A percentile compares a stretch with the other conserved stretches of the same genome.
These are phyloP conservation scores for Macrophomina phaseolina DNA, from an alignment of 2,329 filamentous ascomycete species.

Conservation along the genomic window DNA sequence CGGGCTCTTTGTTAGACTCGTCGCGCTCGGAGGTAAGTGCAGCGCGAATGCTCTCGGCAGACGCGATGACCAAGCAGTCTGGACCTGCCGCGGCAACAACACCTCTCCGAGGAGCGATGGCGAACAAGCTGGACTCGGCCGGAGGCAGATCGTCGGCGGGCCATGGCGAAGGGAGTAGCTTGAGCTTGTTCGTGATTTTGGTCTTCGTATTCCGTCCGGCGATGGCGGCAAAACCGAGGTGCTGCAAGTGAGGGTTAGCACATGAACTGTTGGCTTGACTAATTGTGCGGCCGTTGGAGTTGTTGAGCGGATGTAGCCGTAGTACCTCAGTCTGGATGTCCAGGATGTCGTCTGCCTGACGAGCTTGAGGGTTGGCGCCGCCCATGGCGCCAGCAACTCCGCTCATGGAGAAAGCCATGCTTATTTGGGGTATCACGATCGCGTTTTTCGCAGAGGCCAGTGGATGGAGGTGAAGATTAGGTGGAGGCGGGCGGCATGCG, in stretches of 20 bases:
- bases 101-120: constrained; percentile 78
- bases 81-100: constrained; percentile 84
- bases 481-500: constrained; percentile 1
- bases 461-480: background rate
- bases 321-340: constrained; percentile 82
- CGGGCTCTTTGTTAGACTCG: constrained; percentile 60
- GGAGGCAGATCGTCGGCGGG: constrained; percentile 70
- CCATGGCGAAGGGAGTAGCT: constrained; percentile 79
- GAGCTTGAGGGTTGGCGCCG: constrained; percentile 47
- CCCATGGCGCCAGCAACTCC: constrained; percentile 49
- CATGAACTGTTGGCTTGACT: background rate
- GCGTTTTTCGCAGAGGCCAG: background rate
- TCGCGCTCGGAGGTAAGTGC: constrained; percentile 85
- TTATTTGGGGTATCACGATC: constrained; percentile 31
- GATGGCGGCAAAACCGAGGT: constrained; percentile 75
- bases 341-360: constrained; percentile 70
- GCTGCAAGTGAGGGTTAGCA: constrained; percentile 26
- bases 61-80: constrained; percentile 88
- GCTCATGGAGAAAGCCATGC: constrained; percentile 70
- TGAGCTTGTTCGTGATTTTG: constrained; percentile 72
- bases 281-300: constrained; percentile 28
- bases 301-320: constrained; percentile 3
- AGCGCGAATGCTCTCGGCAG: constrained; percentile 79
- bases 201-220: constrained; percentile 11
- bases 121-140: constrained; percentile 80